A percentile compares a stretch with the other conserved stretches of the same genome.
Evolutionary conservation across 495 filamentous ascomycete genomes (phyloP).

Genomic region (Polyplosphaeria fusca): DNA sequence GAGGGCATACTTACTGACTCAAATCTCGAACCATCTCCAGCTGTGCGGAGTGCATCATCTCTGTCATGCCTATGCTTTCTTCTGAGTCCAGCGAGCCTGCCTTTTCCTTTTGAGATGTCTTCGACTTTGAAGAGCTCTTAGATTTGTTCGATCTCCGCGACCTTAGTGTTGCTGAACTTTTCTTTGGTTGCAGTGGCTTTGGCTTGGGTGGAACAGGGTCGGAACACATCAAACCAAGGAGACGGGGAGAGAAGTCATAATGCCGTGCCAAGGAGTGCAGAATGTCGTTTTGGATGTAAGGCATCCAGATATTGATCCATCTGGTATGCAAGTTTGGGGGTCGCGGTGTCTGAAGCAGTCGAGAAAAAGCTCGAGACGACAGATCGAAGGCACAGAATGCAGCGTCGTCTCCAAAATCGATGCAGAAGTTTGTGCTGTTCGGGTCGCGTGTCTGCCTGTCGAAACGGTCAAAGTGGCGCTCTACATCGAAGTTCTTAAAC

Average conservation of each 20-base stretch:
- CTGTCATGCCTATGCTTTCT: slow-evolving; percentile 33
- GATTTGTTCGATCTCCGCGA: slow-evolving; percentile 22
- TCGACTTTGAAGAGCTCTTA: slow-evolving; percentile 23
- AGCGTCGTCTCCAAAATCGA: slow-evolving; percentile 66
- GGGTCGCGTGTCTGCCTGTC: slow-evolving; percentile 27
- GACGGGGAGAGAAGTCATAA: slow-evolving; percentile 66
- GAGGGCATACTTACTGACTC: too few relatives aligned
- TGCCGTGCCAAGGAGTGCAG: slow-evolving; percentile 53
- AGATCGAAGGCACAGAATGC: slow-evolving; percentile 64
- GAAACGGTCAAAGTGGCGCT: slow-evolving; percentile 25
- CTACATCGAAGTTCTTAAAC: slow-evolving; percentile 27
- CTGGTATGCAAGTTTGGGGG: slow-evolving; percentile 41
- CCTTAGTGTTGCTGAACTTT: slow-evolving; percentile 24
- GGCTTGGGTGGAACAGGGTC: slow-evolving; percentile 45
- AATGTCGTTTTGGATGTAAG: slow-evolving; percentile 55
- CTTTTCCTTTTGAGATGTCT: background rate
- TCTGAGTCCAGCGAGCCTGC: slow-evolving; percentile 26
- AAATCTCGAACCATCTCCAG: slow-evolving; percentile 35
- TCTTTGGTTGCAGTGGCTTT: slow-evolving; percentile 7
- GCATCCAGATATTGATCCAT: slow-evolving; percentile 81
- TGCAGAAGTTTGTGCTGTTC: slow-evolving; percentile 51
- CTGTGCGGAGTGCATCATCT: slow-evolving; percentile 26
- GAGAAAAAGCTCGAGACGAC: slow-evolving; percentile 43
- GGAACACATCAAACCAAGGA: slow-evolving; percentile 64
- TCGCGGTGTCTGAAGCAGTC: slow-evolving; percentile 35